phyloP scores from a whole-genome alignment of 73 alveolate genomes.

The Uronychia binucleata region DNA sequence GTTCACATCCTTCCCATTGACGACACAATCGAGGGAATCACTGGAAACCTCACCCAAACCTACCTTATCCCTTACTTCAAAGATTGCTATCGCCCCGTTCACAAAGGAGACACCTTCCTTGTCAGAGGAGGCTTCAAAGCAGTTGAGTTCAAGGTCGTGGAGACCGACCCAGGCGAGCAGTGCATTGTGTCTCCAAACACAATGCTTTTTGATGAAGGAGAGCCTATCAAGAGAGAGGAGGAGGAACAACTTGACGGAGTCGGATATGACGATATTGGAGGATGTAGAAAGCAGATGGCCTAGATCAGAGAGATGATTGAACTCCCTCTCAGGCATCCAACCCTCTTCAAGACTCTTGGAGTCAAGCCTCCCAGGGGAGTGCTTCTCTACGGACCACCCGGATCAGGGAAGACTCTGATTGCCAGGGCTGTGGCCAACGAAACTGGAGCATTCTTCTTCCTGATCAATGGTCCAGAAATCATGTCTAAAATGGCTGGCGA shows the following conservation, averaged over 20 bases:
- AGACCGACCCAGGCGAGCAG: conserved; percentile 97
- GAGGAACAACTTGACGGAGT: conserved; percentile 96
- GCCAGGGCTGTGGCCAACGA: conserved; percentile 99
- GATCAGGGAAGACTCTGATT: conserved; percentile 95
- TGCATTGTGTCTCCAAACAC: conserved; percentile 98
- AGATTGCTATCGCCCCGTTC: conserved; percentile 98
- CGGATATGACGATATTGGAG: conserved; percentile 98
- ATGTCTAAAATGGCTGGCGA: conserved; percentile 99
- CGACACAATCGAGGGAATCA: conserved; percentile 97
- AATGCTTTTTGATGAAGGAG: conserved; percentile 97
- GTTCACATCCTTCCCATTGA: conserved; percentile 97
- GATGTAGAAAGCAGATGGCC: conserved; percentile 98
- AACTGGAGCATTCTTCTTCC: conserved; percentile 92
- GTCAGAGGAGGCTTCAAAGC: conserved; percentile 98
- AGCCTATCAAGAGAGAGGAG: conserved; percentile 94
- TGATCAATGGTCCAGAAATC: conserved; percentile 79
- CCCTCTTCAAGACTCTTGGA: conserved; percentile 96
- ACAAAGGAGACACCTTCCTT: conserved; percentile 97
- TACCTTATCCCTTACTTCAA: conserved; percentile 97
- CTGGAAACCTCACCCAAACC: conserved; percentile 96
- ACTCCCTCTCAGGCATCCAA: conserved; percentile 97
- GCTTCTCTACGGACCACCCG: conserved; percentile 97
- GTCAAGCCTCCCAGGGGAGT: conserved; percentile 99
- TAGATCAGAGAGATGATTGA: conserved; percentile 97
- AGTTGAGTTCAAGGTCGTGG: conserved; percentile 98